Percentiles rank a stretch among this genome's conserved stretches.
These are phyloP conservation scores for Rubia yunnanensis DNA, from an alignment of 257 asterid species.

Conservation along the genomic window DNA sequence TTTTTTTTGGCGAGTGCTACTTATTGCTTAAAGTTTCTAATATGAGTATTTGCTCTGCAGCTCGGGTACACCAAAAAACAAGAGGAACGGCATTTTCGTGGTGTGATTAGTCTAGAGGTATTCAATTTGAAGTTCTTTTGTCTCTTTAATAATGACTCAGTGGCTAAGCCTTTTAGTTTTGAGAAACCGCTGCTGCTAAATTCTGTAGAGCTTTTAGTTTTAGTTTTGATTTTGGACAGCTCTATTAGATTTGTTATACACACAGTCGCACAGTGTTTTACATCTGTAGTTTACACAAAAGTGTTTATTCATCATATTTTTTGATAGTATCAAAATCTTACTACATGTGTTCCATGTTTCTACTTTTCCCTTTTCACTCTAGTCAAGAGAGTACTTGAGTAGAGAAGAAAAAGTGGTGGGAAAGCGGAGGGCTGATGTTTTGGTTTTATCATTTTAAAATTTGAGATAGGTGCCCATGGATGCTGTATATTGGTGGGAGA, in stretches of 20 bases:
- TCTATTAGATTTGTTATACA: no score
- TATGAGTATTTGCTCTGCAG: slow-evolving; percentile 32
- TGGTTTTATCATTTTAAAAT: background rate
- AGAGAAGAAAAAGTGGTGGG: no score
- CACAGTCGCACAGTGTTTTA: no score
- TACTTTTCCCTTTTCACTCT: background rate
- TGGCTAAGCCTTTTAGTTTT: background rate
- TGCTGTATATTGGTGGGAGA: background rate
- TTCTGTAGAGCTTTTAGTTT: background rate
- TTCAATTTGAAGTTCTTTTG: background rate
- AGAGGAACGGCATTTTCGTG: slow-evolving; percentile 94
- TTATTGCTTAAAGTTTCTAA: background rate
- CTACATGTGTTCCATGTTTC: background rate
- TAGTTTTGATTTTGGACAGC: background rate
- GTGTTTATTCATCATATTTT: no score
- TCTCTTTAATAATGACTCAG: background rate
- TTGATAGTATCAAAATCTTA: background rate
- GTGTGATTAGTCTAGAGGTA: slow-evolving; percentile 92
- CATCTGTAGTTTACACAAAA: background rate
- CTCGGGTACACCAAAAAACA: slow-evolving; percentile 96
- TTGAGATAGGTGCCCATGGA: background rate
- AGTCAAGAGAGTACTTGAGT: no score
- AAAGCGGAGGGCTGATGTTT: background rate
- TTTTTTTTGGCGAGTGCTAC: background rate
- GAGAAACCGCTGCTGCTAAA: background rate